phyloP scores from a whole-genome alignment of 1,284 basidiomycete genomes.

The Filobasidium uniguttulatum region DNA sequence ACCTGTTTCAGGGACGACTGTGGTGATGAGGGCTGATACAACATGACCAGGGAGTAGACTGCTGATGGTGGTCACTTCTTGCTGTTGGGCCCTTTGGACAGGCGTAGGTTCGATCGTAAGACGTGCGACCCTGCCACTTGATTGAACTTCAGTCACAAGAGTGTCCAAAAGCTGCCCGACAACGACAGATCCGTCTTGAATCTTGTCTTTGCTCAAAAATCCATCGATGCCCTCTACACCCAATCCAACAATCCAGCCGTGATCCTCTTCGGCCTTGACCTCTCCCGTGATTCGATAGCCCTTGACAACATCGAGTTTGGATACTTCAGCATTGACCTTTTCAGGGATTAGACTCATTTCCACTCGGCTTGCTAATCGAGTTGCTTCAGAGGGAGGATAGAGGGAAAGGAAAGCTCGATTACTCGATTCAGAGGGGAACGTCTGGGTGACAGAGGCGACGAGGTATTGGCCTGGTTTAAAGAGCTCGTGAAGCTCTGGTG shows the following conservation, averaged over 20 bases:
- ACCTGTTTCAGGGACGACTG: constrained; percentile 54
- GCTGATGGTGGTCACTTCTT: constrained; percentile 61
- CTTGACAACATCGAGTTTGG: constrained; percentile 58
- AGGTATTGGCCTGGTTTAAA: constrained; percentile 80
- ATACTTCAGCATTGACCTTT: constrained; percentile 70
- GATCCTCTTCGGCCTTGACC: constrained; percentile 79
- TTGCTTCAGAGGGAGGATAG: constrained; percentile 35
- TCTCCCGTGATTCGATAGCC: constrained; percentile 69
- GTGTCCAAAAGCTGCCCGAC: constrained; percentile 54
- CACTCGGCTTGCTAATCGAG: constrained; percentile 44
- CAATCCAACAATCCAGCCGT: constrained; percentile 81
- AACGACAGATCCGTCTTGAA: constrained; percentile 31
- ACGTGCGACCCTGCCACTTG: constrained; percentile 31
- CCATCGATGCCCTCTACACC: constrained; percentile 63
- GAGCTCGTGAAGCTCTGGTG: constrained; percentile 59
- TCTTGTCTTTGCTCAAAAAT: constrained; percentile 62
- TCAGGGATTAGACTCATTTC: constrained; percentile 77
- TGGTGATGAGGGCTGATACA: constrained; percentile 73
- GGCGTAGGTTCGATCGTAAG: constrained; percentile 18
- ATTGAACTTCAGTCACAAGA: constrained; percentile 49
- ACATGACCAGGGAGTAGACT: constrained; percentile 77
- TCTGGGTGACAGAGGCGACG: constrained; percentile 56
- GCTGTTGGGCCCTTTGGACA: constrained; percentile 37
- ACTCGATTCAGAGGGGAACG: constrained; percentile 28
- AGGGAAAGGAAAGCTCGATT: constrained; percentile 32